Base-by-base conservation (phyloP, 108 stramenopile genomes). In the Halocafeteria seosinensis region DNA sequence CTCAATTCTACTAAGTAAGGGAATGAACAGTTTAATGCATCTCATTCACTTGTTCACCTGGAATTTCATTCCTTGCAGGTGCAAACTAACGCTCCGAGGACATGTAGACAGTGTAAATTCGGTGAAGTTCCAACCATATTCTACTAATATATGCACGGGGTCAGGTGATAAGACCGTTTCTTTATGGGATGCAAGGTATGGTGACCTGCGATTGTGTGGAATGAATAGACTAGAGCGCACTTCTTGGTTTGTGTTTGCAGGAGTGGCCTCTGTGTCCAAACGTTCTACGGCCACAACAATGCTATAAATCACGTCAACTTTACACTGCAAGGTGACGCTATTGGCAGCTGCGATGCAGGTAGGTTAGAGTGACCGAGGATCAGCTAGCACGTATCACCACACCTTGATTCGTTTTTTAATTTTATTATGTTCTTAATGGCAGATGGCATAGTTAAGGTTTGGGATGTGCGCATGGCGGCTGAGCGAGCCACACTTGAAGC, bases 231-330 rank as follows among this genome's bases (percentile, higher is more conserved):
- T 21, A 47, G 21, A 47, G 21, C 21, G 21, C 21, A 21, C 21
- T 47, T 21, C 21, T 21, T 47, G 21, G 21, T 47, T 47, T 47
- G 21, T n/a, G n/a, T n/a, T n/a, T n/a, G n/a, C n/a, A n/a, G 33
- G 12, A 60, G 59, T 21, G 82, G 78, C 8, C 53, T 81, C 26
- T 77, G 73, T 58, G 51, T 57, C 1, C 80, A 81, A 73, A 83
- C 80, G 34, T 81, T 83, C 50, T 79, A 79, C 51, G 82, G 82
- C 11, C 82, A 83, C 78, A 63, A 42, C 9, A 83, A 81, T 69
- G 77, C 79, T 4, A 70, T 75, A 32, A 83, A 83, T 68, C 55
- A 71, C 36, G 72, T 79, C 24, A 66, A 68, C 63, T 38, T 78
- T 38, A 80, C 55, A 37, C 29, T 67, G n/a, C 64, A 67, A 12